phyloP scores from a whole-genome alignment of 352 stramenopile species.

The Pythium phragmiticola region DNA sequence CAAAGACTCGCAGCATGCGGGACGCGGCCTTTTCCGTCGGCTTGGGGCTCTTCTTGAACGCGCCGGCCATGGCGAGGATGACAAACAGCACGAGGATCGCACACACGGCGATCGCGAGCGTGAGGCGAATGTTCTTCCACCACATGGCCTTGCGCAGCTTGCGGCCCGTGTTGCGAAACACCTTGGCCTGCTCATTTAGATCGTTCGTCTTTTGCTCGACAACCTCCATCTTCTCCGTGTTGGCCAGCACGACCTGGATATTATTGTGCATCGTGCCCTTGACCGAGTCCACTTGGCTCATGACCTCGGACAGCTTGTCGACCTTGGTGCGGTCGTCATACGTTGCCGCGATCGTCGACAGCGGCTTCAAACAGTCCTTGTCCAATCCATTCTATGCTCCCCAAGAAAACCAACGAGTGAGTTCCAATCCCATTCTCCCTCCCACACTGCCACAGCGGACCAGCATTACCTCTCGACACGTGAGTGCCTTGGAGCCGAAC shows the following conservation, averaged over 20 bases:
- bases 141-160: slow-evolving; percentile 81
- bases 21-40: slow-evolving; percentile 14
- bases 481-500: slow-evolving; percentile 71
- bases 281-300: slow-evolving; percentile 78
- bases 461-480: slow-evolving; percentile 63
- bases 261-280: slow-evolving; percentile 88
- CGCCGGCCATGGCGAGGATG: slow-evolving; percentile 66
- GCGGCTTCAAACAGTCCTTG: slow-evolving; percentile 70
- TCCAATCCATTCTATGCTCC: slow-evolving; percentile 58
- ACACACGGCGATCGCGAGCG: slow-evolving; percentile 57
- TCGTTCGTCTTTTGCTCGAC: slow-evolving; percentile 88
- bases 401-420: not conserved
- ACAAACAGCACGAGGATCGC: slow-evolving; percentile 74
- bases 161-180: slow-evolving; percentile 81
- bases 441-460: too few species aligned
- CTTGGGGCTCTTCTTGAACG: slow-evolving; percentile 64
- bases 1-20: slow-evolving; percentile 27
- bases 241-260: slow-evolving; percentile 83
- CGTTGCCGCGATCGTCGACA: slow-evolving; percentile 58
- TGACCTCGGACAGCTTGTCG: slow-evolving; percentile 84
- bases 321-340: slow-evolving; percentile 87
- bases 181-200: slow-evolving; percentile 84
- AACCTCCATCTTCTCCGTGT: slow-evolving; percentile 88
- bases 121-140: slow-evolving; percentile 87
- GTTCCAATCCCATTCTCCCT: not conserved